A percentile compares a stretch with the other conserved stretches of the same genome.
phyloP scores from a whole-genome alignment of 768 basidiomycete genomes.

The Podaxis mareebaensis region DNA sequence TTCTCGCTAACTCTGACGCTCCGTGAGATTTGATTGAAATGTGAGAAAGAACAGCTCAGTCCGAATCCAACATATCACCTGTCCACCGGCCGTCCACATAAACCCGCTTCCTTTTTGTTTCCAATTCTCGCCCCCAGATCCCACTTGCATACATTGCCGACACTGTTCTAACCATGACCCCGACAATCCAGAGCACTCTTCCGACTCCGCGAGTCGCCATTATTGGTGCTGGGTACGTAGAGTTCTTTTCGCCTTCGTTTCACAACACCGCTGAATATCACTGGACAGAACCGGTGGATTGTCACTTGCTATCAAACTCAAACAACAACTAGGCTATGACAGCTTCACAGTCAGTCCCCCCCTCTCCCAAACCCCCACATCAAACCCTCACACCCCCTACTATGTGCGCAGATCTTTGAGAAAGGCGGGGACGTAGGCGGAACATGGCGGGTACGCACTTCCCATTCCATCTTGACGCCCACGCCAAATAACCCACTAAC shows the following conservation, averaged over 20 bases:
- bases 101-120: background rate
- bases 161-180: background rate
- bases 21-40: background rate
- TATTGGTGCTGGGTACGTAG: conserved; percentile 34
- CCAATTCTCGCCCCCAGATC: background rate
- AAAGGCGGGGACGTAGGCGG: conserved; percentile 46
- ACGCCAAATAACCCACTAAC: background rate
- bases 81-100: too few relatives aligned
- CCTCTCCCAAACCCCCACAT: background rate
- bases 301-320: conserved; percentile 42
- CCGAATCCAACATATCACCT: background rate
- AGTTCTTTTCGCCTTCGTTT: background rate
- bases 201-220: conserved; percentile 27
- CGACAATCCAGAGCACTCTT: background rate
- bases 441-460: conserved; percentile 48
- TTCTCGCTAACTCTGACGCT: background rate
- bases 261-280: background rate
- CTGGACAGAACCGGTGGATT: conserved; percentile 39
- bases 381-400: background rate
- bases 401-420: conserved; percentile 44
- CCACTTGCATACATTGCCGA: background rate
- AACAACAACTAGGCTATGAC: conserved; percentile 34
- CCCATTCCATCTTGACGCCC: background rate
- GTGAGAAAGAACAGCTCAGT: too few relatives aligned
- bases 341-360: conserved; percentile 39